Evolutionary conservation across 164 flowering plant genomes (phyloP), one percentile per base, ranked within the genome.

Genomic region (Pachysandra terminalis): DNA sequence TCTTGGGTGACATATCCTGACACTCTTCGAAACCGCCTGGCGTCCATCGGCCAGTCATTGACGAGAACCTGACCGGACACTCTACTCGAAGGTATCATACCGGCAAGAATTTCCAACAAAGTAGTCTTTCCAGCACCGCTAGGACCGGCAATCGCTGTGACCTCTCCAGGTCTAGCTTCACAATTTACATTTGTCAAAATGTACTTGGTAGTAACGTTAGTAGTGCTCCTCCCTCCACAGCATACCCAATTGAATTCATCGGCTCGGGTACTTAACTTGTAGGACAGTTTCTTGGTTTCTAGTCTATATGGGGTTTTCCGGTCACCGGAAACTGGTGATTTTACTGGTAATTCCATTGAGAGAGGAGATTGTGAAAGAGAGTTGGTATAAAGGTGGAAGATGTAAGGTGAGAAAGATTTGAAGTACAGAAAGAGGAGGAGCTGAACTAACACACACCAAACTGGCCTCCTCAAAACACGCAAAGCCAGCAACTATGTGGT

Each of bases 61-160:
- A 91, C 87, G 1, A 84, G 77, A 26, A 91, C 81, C 41, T 82
- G 61, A 9, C 98, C 97, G 0, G 78, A 78, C 5, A 85, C 57
- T n/a, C 73, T 69, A 0, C 77, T 40, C 5, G 52, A 76, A 1
- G 79, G 67, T 5, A 45, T 45, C 14, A 45, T 45, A 10, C 51
- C 51, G 2, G 51, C 51, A 1, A 45, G 51, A 45, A 45, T 45
- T 45, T 45, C 51, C 51, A 91, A 69, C 76, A 91, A 70, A 14
- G 98, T 84, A 2, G 97, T 89, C 72, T 95, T 90, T 0, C 98
- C 97, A 17, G 97, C 96, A 0, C 98, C 98, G 64, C 97, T 92
- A 0, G 97, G 97, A 28, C 98, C 85, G 12, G 85, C 87, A 51
- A 82, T 74, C 8, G 86, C 87, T 1, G 80, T 75, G 52, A 91